Conservation (phyloP, 2,329 filamentous ascomycete species). For the Alternaria sp. region DNA sequence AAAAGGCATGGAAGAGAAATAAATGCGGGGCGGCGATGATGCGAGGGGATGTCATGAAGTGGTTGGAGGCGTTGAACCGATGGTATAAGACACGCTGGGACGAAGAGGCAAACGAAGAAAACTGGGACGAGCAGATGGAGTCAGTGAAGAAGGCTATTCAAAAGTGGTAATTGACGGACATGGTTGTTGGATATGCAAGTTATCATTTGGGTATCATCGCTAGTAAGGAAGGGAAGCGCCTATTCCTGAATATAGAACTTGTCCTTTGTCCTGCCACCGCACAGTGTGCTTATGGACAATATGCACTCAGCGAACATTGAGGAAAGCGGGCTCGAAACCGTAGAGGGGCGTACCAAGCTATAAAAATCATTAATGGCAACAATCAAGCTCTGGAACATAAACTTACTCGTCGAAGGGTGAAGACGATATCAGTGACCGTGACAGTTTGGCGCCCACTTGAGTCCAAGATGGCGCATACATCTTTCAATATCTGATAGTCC, state of each 20-base stretch:
- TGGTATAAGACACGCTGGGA: neutral
- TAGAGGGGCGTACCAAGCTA: slow-evolving; percentile 36
- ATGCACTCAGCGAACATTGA: slow-evolving; percentile 2
- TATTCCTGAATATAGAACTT: neutral
- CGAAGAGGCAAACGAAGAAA: neutral
- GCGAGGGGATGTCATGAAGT: slow-evolving; percentile 11
- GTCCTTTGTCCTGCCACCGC: neutral
- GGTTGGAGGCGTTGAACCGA: slow-evolving; percentile 15
- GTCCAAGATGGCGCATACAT: slow-evolving; percentile 38
- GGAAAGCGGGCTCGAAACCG: slow-evolving; percentile 34
- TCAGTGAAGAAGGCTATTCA: slow-evolving; percentile 3
- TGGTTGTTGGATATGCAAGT: neutral
- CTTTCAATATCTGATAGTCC: slow-evolving; percentile 32
- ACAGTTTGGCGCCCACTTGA: slow-evolving; percentile 41
- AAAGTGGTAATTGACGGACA: slow-evolving; percentile 8
- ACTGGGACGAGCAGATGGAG: slow-evolving; percentile 11
- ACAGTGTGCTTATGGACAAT: no score
- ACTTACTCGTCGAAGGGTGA: slow-evolving; percentile 42
- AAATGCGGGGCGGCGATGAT: neutral
- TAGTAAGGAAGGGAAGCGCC: neutral
- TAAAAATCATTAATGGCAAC: slow-evolving; percentile 2
- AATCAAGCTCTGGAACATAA: neutral
- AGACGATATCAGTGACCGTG: slow-evolving; percentile 41
- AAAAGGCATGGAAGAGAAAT: slow-evolving; percentile 16
- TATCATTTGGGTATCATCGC: neutral